These are phyloP conservation scores for Mortierella sp. DNA, from an alignment of 371 early-diverging fungal genomes.

Conservation along the genomic window DNA sequence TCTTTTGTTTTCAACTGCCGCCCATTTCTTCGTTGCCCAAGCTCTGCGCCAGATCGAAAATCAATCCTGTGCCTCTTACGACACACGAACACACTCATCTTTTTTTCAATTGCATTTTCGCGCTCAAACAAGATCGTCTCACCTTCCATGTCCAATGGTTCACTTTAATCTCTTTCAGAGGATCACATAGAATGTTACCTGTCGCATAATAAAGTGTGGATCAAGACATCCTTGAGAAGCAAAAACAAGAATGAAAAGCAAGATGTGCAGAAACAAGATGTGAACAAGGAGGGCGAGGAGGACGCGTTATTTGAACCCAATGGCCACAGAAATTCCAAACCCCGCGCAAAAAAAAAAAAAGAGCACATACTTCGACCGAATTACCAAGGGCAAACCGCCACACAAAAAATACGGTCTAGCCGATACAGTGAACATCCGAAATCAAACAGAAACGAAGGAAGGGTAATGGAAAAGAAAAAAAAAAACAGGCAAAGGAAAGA, in stretches of 20 bases:
- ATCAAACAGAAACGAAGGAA: not conserved
- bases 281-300: not conserved
- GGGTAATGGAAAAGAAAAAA: too few relatives aligned
- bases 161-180: too few relatives aligned
- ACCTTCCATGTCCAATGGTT: not conserved
- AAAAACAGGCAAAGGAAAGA: not conserved
- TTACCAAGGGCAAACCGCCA: not conserved
- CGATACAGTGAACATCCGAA: slow-evolving; percentile 3
- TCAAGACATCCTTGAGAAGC: not conserved
- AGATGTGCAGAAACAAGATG: not conserved
- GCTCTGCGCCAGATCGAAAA: not conserved
- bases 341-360: not conserved
- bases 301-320: not conserved
- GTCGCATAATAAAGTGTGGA: not conserved
- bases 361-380: not conserved
- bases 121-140: not conserved
- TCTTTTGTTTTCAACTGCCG: not conserved
- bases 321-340: not conserved
- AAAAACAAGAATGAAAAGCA: not conserved
- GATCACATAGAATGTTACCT: too few relatives aligned
- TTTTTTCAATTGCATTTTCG: not conserved
- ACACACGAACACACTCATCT: not conserved
- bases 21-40: not conserved
- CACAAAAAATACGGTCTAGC: not conserved
- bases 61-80: not conserved